phyloP scores from a whole-genome alignment of 1,284 basidiomycete species.

The Phaffia rhodozyma region DNA sequence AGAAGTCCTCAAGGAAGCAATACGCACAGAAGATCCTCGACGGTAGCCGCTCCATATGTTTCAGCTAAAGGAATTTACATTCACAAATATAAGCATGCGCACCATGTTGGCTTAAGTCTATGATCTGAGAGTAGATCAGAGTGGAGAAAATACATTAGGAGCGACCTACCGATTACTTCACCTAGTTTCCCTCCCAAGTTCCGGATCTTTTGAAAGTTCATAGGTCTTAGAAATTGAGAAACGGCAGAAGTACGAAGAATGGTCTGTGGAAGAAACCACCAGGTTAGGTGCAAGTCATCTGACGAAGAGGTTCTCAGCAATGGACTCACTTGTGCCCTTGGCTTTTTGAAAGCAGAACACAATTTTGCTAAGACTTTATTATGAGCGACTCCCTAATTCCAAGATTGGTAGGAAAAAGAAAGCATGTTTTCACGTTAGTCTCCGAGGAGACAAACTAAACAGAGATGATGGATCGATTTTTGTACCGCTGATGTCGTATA shows the following conservation, averaged over 20 bases:
- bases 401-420: slow-evolving; percentile 12
- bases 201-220: slow-evolving; percentile 89
- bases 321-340: slow-evolving; percentile 56
- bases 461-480: slow-evolving; percentile 12
- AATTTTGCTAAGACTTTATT: slow-evolving; percentile 95
- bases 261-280: slow-evolving; percentile 43
- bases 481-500: slow-evolving; percentile 89
- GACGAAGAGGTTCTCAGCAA: slow-evolving; percentile 19
- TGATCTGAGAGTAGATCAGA: no score
- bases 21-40: slow-evolving; percentile 70
- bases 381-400: slow-evolving; percentile 65
- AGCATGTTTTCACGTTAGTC: background rate
- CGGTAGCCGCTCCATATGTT: slow-evolving; percentile 67
- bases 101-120: no score
- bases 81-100: no score
- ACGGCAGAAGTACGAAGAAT: slow-evolving; percentile 72
- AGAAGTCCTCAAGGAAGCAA: background rate
- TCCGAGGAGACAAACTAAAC: background rate
- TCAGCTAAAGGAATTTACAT: slow-evolving; percentile 42
- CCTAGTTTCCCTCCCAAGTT: slow-evolving; percentile 93
- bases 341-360: slow-evolving; percentile 78
- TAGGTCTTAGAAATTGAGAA: slow-evolving; percentile 61
- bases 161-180: slow-evolving; percentile 48
- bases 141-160: no score
- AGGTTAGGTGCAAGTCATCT: slow-evolving; percentile 11